phyloP scores from a whole-genome alignment of 768 basidiomycete species.

The Cantharellus cinnabarinus region DNA sequence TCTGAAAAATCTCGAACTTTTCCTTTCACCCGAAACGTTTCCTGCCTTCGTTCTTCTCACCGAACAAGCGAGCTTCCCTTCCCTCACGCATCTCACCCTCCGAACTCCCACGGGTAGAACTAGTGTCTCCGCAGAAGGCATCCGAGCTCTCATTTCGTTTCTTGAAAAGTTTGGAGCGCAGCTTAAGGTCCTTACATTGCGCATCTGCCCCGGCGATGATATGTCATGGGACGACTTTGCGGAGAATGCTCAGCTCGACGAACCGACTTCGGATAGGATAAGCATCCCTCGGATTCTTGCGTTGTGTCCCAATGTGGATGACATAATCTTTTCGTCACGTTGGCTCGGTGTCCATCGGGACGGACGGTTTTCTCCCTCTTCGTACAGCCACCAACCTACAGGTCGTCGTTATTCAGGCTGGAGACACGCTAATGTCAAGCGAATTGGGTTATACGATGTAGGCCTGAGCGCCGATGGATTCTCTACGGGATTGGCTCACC shows the following conservation, averaged over 20 bases:
- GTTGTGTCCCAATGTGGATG: not conserved
- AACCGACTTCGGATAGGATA: too few species aligned
- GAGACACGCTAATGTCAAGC: not conserved
- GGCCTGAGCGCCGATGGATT: not conserved
- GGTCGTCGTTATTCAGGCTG: not conserved
- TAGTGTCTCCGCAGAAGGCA: too few species aligned
- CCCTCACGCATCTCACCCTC: not conserved
- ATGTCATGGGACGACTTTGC: too few species aligned
- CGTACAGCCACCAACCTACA: not conserved
- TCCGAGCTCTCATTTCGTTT: too few species aligned
- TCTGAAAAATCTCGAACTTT: not conserved
- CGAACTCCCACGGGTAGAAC: not conserved
- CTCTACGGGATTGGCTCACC: not conserved
- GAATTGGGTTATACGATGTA: not conserved
- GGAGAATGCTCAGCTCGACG: too few species aligned
- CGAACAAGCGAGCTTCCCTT: not conserved
- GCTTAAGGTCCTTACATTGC: too few species aligned
- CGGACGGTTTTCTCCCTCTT: not conserved
- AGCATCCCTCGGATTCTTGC: not conserved
- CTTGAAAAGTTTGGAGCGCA: too few species aligned
- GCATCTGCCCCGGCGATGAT: too few species aligned
- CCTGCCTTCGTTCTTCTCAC: not conserved
- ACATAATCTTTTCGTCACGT: not conserved
- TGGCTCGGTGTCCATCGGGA: not conserved
- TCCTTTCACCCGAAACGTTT: not conserved